Evolutionary conservation across 2,329 filamentous ascomycete species (phyloP).

Genomic region (Cryphonectria carpinicola): DNA sequence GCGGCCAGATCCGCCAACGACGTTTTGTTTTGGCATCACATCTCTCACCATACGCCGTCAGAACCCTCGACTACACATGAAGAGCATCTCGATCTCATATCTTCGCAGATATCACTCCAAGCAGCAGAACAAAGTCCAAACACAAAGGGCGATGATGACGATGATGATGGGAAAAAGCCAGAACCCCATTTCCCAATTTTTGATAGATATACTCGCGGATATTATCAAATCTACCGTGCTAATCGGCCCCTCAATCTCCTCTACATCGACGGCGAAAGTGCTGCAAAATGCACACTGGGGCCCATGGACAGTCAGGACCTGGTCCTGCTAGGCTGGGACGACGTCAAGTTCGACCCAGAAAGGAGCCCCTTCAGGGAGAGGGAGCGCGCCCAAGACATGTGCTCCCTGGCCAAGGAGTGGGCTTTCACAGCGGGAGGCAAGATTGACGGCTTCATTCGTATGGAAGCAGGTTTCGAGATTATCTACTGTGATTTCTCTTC

Average conservation of each 20-base stretch:
- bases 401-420: slow-evolving; percentile 55
- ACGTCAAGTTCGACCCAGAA: neutral
- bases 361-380: slow-evolving; percentile 42
- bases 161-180: slow-evolving; percentile 1
- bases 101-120: neutral
- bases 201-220: slow-evolving; percentile 48
- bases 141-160: neutral
- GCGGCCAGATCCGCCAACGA: neutral
- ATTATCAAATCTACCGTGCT: slow-evolving; percentile 68
- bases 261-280: slow-evolving; percentile 72
- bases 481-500: slow-evolving; percentile 66
- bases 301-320: slow-evolving; percentile 70
- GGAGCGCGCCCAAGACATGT: slow-evolving; percentile 58
- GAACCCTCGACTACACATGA: neutral
- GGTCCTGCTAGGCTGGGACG: slow-evolving; percentile 46
- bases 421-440: slow-evolving; percentile 40
- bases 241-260: slow-evolving; percentile 61
- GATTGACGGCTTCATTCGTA: slow-evolving; percentile 67
- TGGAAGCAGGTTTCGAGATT: slow-evolving; percentile 73
- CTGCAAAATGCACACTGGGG: slow-evolving; percentile 66
- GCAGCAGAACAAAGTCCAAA: neutral
- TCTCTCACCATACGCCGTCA: neutral
- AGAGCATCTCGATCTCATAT: neutral
- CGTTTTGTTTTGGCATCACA: neutral
- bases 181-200: slow-evolving; percentile 9